Conservation (phyloP, 2,329 filamentous ascomycete species). For the Botrytis hyacinthi region DNA sequence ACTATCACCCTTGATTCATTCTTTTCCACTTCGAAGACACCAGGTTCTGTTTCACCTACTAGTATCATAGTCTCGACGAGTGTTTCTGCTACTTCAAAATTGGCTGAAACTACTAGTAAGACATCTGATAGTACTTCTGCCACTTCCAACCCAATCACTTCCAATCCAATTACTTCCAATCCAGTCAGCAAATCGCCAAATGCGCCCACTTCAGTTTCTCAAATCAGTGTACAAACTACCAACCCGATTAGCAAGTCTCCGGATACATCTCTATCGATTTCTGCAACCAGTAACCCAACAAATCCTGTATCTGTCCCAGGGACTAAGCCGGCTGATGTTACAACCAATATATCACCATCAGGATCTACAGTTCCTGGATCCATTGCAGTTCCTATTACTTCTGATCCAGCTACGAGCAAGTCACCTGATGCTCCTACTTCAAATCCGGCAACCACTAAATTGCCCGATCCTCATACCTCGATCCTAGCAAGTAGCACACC, state of each 20-base stretch:
- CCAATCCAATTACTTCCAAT: neutral
- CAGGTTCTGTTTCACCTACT: neutral
- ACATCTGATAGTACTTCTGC: neutral
- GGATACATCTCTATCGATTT: neutral
- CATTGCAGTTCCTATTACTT: neutral
- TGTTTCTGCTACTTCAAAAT: slow-evolving; percentile 1
- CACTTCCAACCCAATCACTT: neutral
- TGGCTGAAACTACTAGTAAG: neutral
- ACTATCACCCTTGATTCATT: slow-evolving; percentile 14
- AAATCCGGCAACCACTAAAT: neutral
- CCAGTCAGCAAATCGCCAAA: neutral
- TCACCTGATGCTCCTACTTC: neutral
- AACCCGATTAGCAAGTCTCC: neutral
- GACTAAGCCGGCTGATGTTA: neutral
- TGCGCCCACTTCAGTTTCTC: neutral
- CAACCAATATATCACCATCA: neutral
- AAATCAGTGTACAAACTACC: neutral
- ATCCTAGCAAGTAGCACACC: neutral
- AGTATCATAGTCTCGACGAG: neutral
- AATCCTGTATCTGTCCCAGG: neutral
- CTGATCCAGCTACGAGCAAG: neutral
- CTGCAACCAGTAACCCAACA: neutral
- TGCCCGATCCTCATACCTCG: neutral
- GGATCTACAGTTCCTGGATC: neutral
- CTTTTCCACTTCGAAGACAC: slow-evolving; percentile 1